Evolutionary conservation across 179 eudicot species (phyloP).

Genomic region (Beta corolliflora): DNA sequence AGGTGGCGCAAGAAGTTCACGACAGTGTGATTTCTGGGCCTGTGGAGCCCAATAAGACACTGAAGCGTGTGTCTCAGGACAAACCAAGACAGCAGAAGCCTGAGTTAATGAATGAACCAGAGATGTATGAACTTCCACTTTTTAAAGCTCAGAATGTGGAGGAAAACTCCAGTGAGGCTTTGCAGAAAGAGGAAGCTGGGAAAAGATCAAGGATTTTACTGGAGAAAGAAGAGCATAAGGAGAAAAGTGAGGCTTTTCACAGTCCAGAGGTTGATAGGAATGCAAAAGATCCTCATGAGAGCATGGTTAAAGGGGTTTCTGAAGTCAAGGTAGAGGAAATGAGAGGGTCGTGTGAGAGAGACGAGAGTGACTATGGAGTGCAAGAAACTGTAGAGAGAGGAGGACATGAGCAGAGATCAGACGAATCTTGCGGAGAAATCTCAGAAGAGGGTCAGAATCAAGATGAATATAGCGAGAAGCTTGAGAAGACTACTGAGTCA

Average conservation of each 20-base stretch:
- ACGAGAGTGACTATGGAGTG: conserved; percentile 6
- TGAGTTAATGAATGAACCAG: conserved; percentile 20
- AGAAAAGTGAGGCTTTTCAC: conserved; percentile 26
- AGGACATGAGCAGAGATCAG: conserved; percentile 23
- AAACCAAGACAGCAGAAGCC: conserved; percentile 22
- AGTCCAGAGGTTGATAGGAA: conserved; percentile 21
- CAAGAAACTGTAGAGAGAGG: conserved; percentile 18
- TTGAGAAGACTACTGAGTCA: conserved; percentile 26
- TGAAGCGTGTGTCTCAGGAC: conserved; percentile 29
- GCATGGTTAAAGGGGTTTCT: conserved; percentile 21
- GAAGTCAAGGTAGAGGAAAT: conserved; percentile 19
- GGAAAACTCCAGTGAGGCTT: conserved; percentile 18
- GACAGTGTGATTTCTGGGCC: conserved; percentile 33
- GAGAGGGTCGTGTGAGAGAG: conserved; percentile 16
- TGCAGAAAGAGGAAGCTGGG: conserved; percentile 21
- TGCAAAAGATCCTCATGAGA: conserved; percentile 15
- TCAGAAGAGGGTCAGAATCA: conserved; percentile 14
- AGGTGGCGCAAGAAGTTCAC: conserved; percentile 41
- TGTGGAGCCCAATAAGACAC: conserved; percentile 34
- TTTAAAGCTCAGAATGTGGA: conserved; percentile 25
- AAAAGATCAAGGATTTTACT: conserved; percentile 18
- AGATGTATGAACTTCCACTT: conserved; percentile 22
- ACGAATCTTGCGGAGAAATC: conserved; percentile 30
- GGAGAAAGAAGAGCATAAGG: conserved; percentile 25
- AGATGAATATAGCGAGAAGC: conserved; percentile 8